phyloP scores from a whole-genome alignment of 192 early-diverging fungal species.

The Lobosporangium transversale region DNA sequence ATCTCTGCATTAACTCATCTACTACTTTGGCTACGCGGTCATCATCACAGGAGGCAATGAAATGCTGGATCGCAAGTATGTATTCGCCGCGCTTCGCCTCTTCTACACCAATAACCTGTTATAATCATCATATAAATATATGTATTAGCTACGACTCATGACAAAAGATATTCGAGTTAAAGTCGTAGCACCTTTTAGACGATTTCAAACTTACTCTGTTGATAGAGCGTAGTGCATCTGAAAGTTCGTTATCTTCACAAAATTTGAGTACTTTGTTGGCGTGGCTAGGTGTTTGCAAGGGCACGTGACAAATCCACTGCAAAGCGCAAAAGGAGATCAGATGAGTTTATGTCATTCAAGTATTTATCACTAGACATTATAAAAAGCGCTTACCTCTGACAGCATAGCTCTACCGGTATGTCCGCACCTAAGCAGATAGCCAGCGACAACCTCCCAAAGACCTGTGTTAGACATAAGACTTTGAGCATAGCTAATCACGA shows the following conservation, averaged over 20 bases:
- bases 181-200: too few species aligned
- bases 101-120: conserved; percentile 55
- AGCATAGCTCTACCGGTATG: conserved; percentile 25
- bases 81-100: conserved; percentile 64
- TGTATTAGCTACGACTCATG: neutral
- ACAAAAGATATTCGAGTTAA: neutral
- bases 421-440: conserved; percentile 35
- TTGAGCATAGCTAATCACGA: conserved; percentile 47
- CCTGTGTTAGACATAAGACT: conserved; percentile 39
- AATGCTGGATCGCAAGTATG: conserved; percentile 71
- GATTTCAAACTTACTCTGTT: conserved; percentile 53
- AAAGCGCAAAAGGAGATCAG: neutral
- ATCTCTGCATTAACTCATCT: conserved; percentile 65
- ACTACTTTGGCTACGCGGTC: conserved; percentile 60
- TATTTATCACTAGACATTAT: neutral
- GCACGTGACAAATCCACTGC: conserved; percentile 63
- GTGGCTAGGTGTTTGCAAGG: conserved; percentile 60
- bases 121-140: neutral
- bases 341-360: neutral
- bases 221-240: conserved; percentile 40
- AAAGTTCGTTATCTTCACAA: conserved; percentile 56
- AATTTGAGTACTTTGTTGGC: conserved; percentile 64
- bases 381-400: conserved; percentile 12
- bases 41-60: conserved; percentile 60
- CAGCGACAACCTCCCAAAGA: conserved; percentile 49